phyloP scores from a whole-genome alignment of 176 grass and related monocot genomes.

The Avena insularis region DNA sequence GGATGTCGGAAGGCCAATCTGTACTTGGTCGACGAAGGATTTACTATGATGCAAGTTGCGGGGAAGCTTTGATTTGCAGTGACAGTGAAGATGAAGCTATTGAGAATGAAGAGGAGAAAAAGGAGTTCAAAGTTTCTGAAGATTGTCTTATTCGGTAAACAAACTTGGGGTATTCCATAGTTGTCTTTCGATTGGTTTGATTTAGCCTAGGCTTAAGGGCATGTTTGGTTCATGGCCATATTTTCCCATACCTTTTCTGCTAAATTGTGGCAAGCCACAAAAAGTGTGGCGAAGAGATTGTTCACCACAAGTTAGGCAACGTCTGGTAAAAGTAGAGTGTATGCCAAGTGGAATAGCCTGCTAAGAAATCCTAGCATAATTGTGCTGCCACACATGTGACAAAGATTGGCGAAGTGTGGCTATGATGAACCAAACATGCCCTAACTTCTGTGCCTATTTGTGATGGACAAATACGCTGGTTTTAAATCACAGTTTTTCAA shows the following conservation, averaged over 20 bases:
- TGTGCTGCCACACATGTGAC: neutral
- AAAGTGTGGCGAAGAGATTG: neutral
- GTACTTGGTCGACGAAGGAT: conserved; percentile 98
- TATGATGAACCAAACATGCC: neutral
- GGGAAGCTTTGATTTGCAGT: conserved; percentile 95
- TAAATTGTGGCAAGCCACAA: neutral
- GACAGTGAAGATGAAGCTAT: conserved; percentile 94
- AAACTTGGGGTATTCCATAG: neutral
- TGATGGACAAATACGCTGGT: neutral
- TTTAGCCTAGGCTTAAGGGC: neutral
- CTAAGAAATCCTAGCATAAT: neutral
- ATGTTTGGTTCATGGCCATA: neutral
- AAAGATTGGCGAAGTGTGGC: neutral
- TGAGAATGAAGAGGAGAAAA: conserved; percentile 91
- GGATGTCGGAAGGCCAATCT: conserved; percentile 95
- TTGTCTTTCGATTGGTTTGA: conserved; percentile 4
- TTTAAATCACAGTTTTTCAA: conserved; percentile 20
- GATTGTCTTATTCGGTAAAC: conserved; percentile 83
- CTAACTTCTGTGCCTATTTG: conserved; percentile 15
- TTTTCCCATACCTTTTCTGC: neutral
- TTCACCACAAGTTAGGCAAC: neutral
- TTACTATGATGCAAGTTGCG: conserved; percentile 93
- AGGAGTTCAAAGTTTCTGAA: conserved; percentile 77
- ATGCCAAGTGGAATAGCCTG: neutral
- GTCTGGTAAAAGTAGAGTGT: neutral